Percentiles rank a stretch among this genome's conserved stretches.
Conservation (phyloP, 371 early-diverging fungal species). For the Funneliformis caledonium region DNA sequence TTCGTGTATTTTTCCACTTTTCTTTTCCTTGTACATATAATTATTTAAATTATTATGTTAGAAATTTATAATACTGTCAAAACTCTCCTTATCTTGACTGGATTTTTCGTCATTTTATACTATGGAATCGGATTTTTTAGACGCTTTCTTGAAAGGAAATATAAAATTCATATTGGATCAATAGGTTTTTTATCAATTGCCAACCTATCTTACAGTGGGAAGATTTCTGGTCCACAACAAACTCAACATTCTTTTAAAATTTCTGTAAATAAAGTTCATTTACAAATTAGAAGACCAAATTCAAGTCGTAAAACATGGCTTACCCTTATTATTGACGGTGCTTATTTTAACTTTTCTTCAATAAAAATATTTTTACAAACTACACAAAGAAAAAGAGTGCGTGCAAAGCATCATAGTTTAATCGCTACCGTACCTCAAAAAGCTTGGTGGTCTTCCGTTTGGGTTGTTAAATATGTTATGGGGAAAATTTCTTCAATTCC, state of each 20-base stretch:
- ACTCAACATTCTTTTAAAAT: conserved; percentile 16
- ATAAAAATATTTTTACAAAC: conserved; percentile 6
- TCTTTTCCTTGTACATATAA: too few species aligned
- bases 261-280: conserved; percentile 16
- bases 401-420: conserved; percentile 3
- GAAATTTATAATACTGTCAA: not conserved
- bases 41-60: too few species aligned
- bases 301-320: conserved; percentile 16
- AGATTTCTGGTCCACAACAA: not conserved
- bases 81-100: not conserved
- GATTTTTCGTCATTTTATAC: not conserved
- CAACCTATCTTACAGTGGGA: conserved; percentile 10
- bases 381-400: not conserved
- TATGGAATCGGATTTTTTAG: not conserved
- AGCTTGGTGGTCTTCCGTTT: conserved; percentile 39
- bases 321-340: conserved; percentile 29
- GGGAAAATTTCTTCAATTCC: conserved; percentile 38
- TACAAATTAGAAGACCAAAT: conserved; percentile 23
- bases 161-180: conserved; percentile 22
- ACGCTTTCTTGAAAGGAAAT: conserved; percentile 25
- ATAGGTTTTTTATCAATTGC: conserved; percentile 26
- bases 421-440: conserved; percentile 19
- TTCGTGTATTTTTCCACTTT: too few species aligned
- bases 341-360: conserved; percentile 1
- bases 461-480: conserved; percentile 17